These are phyloP conservation scores for Botryotinia globosa DNA, from an alignment of 2,329 filamentous ascomycete genomes.

Conservation along the genomic window DNA sequence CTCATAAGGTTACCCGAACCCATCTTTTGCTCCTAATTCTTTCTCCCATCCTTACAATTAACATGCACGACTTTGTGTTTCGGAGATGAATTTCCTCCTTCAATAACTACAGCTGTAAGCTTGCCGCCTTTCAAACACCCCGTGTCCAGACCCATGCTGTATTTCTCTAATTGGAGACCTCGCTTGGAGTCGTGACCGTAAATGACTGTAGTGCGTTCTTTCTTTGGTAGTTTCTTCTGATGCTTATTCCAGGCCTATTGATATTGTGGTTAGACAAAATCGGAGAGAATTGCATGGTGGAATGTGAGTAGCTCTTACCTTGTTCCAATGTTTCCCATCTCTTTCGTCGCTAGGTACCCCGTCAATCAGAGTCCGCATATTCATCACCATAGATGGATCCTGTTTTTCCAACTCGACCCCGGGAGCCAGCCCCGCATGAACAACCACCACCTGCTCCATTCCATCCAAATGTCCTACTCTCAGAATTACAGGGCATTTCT, in stretches of 20 bases:
- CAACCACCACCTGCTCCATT: slow-evolving; percentile 67
- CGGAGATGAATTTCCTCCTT: slow-evolving; percentile 47
- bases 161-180: slow-evolving; percentile 65
- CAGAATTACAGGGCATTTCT: slow-evolving; percentile 73
- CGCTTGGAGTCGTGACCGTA: slow-evolving; percentile 83
- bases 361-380: slow-evolving; percentile 66
- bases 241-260: slow-evolving; percentile 53
- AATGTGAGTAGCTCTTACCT: slow-evolving; percentile 29
- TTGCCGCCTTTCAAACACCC: slow-evolving; percentile 74
- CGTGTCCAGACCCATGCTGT: slow-evolving; percentile 82
- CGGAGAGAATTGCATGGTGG: neutral
- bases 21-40: slow-evolving; percentile 5
- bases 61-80: slow-evolving; percentile 36
- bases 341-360: slow-evolving; percentile 34
- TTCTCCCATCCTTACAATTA: slow-evolving; percentile 33
- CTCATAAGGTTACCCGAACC: neutral
- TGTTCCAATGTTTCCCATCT: slow-evolving; percentile 35
- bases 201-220: slow-evolving; percentile 62
- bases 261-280: slow-evolving; percentile 22
- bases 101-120: slow-evolving; percentile 75
- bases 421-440: slow-evolving; percentile 83
- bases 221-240: slow-evolving; percentile 42
- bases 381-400: slow-evolving; percentile 82
- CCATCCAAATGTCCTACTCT: slow-evolving; percentile 60
- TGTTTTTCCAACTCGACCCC: slow-evolving; percentile 66